These are phyloP conservation scores for Colletotrichum sp. DNA, from an alignment of 2,329 filamentous ascomycete genomes.

Conservation along the genomic window DNA sequence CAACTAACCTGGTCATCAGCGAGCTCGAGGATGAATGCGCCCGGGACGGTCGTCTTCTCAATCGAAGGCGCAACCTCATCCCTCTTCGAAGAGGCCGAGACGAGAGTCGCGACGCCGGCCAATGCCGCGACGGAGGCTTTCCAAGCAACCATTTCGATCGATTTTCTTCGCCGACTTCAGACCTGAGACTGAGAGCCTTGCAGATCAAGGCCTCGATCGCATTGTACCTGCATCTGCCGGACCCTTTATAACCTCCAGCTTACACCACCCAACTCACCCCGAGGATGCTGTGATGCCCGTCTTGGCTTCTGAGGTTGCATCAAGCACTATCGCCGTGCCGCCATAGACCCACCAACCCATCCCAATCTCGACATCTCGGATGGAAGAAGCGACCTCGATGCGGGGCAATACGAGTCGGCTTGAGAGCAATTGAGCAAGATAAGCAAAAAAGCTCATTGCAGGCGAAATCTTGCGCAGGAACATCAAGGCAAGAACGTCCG, in stretches of 20 bases:
- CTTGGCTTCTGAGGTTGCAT: background rate
- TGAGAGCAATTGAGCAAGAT: conserved; percentile 19
- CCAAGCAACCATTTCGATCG: background rate
- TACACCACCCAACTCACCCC: background rate
- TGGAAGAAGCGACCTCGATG: background rate
- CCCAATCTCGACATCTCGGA: background rate
- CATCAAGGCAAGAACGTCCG: background rate
- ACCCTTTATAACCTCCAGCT: background rate
- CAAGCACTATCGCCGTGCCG: background rate
- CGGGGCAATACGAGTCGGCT: background rate
- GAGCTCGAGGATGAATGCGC: conserved; percentile 59
- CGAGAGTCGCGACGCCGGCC: background rate
- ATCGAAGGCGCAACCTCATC: conserved; percentile 10
- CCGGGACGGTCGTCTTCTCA: conserved; percentile 37
- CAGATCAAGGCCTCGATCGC: background rate
- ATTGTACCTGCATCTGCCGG: background rate
- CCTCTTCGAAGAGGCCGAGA: background rate
- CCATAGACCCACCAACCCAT: background rate
- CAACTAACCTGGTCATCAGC: conserved; percentile 49
- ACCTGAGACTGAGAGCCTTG: background rate
- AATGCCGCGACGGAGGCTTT: background rate
- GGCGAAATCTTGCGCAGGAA: too few species aligned
- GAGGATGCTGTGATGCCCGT: background rate
- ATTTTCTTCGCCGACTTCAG: background rate
- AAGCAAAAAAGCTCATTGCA: background rate